A percentile compares a stretch with the other conserved stretches of the same genome.
These are phyloP conservation scores for Trypanosomatidae sp. DNA, from an alignment of 208 protist species.

Conservation along the genomic window DNA sequence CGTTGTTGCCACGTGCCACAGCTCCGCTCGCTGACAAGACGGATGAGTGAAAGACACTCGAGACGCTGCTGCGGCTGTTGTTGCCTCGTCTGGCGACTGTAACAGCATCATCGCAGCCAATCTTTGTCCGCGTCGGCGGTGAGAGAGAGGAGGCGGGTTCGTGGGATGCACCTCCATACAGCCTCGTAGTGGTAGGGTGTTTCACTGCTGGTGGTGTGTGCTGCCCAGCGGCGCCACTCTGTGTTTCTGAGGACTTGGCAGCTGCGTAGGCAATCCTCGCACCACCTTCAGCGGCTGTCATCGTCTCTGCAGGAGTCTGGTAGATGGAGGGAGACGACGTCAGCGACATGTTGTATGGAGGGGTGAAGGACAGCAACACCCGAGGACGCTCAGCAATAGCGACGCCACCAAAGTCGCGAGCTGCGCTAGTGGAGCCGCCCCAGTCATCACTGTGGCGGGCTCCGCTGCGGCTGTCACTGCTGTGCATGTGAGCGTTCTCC, in stretches of 20 bases:
- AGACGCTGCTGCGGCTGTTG: not conserved
- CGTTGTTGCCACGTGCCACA: not conserved
- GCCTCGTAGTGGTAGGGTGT: not conserved
- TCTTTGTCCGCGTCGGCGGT: not conserved
- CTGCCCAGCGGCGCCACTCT: not conserved
- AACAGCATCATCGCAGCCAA: too few relatives aligned
- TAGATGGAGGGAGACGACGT: not conserved
- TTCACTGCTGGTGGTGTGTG: not conserved
- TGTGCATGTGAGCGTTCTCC: constrained; percentile 4
- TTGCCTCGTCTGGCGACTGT: not conserved
- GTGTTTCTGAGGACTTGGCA: not conserved
- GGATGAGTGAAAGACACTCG: not conserved
- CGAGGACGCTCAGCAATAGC: not conserved
- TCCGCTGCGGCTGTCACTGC: not conserved
- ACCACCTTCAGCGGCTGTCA: not conserved
- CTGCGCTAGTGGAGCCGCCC: not conserved
- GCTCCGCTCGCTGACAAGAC: not conserved
- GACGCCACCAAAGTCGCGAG: not conserved
- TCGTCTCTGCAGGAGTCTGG: not conserved
- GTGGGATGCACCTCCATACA: not conserved
- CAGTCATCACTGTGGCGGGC: not conserved
- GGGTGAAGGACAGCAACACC: constrained; percentile 1
- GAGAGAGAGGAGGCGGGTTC: not conserved
- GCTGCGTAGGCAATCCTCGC: not conserved
- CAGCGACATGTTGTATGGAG: not conserved